A percentile compares a stretch with the other conserved stretches of the same genome.
Evolutionary conservation across 148 eudicot species (phyloP).

Genomic region (Fagopyrum homotropicum): DNA sequence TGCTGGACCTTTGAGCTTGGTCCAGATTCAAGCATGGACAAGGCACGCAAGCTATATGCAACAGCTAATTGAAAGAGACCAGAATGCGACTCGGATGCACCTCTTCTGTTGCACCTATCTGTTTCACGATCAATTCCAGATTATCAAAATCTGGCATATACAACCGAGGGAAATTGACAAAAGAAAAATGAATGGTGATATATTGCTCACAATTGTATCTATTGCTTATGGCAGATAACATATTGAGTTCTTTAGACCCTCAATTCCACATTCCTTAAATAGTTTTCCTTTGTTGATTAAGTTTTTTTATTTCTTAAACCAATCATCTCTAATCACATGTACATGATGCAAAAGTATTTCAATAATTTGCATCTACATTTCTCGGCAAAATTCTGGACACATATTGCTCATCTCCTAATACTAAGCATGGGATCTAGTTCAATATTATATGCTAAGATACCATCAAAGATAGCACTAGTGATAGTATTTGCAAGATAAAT

Average conservation of each 20-base stretch:
- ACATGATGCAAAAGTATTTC: slow-evolving; percentile 48
- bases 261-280: slow-evolving; percentile 46
- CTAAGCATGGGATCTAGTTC: background rate
- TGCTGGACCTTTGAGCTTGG: slow-evolving; percentile 48
- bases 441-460: too few species aligned
- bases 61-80: slow-evolving; percentile 45
- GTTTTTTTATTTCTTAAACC: slow-evolving; percentile 37
- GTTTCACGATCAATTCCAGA: slow-evolving; percentile 22
- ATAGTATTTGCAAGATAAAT: too few species aligned
- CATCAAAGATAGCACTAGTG: too few species aligned
- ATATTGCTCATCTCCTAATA: slow-evolving; percentile 45
- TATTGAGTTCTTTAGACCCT: slow-evolving; percentile 41
- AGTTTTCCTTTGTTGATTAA: slow-evolving; percentile 54
- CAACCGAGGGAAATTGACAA: background rate
- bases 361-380: slow-evolving; percentile 56
- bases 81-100: slow-evolving; percentile 15
- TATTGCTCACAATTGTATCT: slow-evolving; percentile 44
- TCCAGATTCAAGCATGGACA: slow-evolving; percentile 57
- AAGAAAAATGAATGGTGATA: slow-evolving; percentile 6
- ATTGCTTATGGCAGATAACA: slow-evolving; percentile 71
- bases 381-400: slow-evolving; percentile 45
- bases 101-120: slow-evolving; percentile 32
- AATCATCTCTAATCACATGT: slow-evolving; percentile 33
- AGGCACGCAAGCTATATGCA: slow-evolving; percentile 69
- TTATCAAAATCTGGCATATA: slow-evolving; percentile 15